A percentile compares a stretch with the other conserved stretches of the same genome.
phyloP scores from a whole-genome alignment of 495 filamentous ascomycete species.

The Hypoxylon cercidicola region DNA sequence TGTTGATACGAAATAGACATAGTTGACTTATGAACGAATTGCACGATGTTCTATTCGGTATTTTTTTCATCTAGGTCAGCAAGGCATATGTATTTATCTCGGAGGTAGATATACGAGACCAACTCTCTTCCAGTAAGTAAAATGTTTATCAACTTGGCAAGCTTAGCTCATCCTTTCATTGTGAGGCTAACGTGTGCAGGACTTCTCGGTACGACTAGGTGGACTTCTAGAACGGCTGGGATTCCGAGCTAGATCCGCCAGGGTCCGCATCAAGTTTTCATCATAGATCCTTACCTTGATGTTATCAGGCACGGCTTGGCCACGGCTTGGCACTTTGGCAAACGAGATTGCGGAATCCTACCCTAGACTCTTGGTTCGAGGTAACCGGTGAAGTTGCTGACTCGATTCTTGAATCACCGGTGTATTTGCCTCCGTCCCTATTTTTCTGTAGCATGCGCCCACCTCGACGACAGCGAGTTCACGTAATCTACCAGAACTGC shows the following conservation, averaged over 20 bases:
- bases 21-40: neutral
- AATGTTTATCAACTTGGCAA: no score
- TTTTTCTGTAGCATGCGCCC: neutral
- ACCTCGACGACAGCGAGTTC: no score
- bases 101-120: no score
- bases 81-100: no score
- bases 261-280: constrained; percentile 8
- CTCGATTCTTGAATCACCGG: constrained; percentile 20
- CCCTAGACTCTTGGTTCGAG: constrained; percentile 1
- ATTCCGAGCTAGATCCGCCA: constrained; percentile 11
- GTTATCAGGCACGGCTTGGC: constrained; percentile 28
- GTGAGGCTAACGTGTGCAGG: neutral
- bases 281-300: constrained; percentile 26
- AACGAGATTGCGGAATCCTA: constrained; percentile 32
- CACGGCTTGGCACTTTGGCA: constrained; percentile 25
- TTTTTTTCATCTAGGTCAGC: no score
- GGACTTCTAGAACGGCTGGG: constrained; percentile 4
- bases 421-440: constrained; percentile 12
- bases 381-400: no score
- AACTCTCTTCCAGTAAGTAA: no score
- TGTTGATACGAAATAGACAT: neutral
- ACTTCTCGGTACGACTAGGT: neutral
- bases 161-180: neutral
- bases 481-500: no score
- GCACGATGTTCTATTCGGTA: no score